Evolutionary conservation across 2,329 filamentous ascomycete genomes (phyloP).

Genomic region (Coniochaeta sp.): DNA sequence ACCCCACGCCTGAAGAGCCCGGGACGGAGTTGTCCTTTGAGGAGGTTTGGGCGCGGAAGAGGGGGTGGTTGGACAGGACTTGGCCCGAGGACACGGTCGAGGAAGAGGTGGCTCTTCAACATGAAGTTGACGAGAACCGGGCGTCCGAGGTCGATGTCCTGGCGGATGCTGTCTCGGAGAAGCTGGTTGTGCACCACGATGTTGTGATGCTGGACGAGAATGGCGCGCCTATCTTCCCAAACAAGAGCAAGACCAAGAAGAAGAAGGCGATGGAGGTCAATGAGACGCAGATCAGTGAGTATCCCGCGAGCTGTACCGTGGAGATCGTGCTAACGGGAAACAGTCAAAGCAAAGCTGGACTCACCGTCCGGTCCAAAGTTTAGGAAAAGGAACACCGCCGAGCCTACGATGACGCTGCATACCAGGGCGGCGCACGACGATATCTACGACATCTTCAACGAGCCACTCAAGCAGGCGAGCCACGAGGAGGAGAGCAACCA

Average conservation of each 20-base stretch:
- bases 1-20: slow-evolving; percentile 65
- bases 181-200: slow-evolving; percentile 36
- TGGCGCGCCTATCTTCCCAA: slow-evolving; percentile 32
- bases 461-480: slow-evolving; percentile 50
- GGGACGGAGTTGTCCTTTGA: slow-evolving; percentile 82
- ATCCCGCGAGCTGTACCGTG: background rate
- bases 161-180: slow-evolving; percentile 21
- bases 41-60: slow-evolving; percentile 72
- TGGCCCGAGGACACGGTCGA: slow-evolving; percentile 40
- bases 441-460: slow-evolving; percentile 95
- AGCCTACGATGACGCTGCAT: slow-evolving; percentile 98
- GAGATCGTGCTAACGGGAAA: slow-evolving; percentile 19
- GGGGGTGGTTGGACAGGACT: slow-evolving; percentile 57
- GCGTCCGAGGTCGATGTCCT: slow-evolving; percentile 18
- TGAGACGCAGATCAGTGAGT: slow-evolving; percentile 86
- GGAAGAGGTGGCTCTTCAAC: background rate
- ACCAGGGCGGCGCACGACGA: slow-evolving; percentile 93
- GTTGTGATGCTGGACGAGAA: slow-evolving; percentile 50
- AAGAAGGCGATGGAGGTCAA: slow-evolving; percentile 80
- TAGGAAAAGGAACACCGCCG: slow-evolving; percentile 63
- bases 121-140: slow-evolving; percentile 11
- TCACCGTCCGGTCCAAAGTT: slow-evolving; percentile 82
- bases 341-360: slow-evolving; percentile 88
- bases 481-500: slow-evolving; percentile 35
- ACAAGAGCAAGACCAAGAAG: slow-evolving; percentile 45